Base-by-base conservation (phyloP, 2,329 filamentous ascomycete genomes). In the Chrysoporthe puriensis region DNA sequence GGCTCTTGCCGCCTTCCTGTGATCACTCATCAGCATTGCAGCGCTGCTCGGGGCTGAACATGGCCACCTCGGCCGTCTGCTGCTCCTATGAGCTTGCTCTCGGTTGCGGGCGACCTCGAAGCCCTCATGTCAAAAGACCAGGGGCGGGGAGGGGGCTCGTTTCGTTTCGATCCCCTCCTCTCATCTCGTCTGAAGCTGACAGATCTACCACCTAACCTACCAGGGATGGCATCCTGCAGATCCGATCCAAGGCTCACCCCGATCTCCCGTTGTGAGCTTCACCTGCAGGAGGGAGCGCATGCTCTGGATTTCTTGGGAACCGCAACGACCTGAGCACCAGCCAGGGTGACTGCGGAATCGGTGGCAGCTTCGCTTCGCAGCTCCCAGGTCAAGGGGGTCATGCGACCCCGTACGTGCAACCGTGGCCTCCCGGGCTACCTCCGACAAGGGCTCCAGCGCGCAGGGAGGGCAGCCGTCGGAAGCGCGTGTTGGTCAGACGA, bases 181-280 rank as follows among this genome's bases (percentile, higher is more conserved):
- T 61, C 43, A 61, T 46, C 43, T 61, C 59, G 59, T 61, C 59
- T 48, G 16, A 34, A 34, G 3, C 48, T 42, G 43, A 46, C 43
- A 61, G 26, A 14, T 48, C 42, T 26, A 34, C 5, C 18, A 46
- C 26, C 42, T 46, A 11, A 36, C 21, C 8, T 40, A 32, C 54
- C 54, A 57, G 54, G 54, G 54, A 21, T 57, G 54, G 18, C 50
- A 54, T 54, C 50, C 50, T 54, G 50, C 50, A 57, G 18, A 57
- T 9, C 7, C 7, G 4, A 57, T 36, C 13, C 18, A 18, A 57
- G 18, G 3, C 34, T 57, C 50, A 54, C 26, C 21, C 3, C 32
- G 5, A 32, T 7, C 50, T 32, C 21, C 50, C 32, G 13, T 34
- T 6, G 13, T 54, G 13, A 4, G 16, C 16, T 11, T 16, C 13